Conservation (phyloP, 139 green algal genomes). For the Chlamydomonas sp. region DNA sequence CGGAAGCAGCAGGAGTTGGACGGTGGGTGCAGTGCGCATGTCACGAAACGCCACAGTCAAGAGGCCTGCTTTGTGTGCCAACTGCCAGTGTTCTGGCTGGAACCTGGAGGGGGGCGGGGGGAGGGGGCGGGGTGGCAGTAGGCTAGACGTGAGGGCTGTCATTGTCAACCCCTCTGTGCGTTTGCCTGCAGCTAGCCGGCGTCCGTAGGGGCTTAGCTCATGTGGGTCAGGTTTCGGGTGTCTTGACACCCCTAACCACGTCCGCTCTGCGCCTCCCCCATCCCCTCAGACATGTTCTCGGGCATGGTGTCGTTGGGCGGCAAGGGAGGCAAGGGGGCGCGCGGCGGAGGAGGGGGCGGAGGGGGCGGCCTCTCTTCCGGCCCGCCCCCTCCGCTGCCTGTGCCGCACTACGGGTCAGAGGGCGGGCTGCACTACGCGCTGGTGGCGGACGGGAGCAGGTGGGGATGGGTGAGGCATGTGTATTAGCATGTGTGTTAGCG, state of each 20-base stretch:
- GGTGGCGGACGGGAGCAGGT: conserved; percentile 47
- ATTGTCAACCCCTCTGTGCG: not conserved
- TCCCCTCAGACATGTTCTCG: conserved; percentile 16
- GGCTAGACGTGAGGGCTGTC: not conserved
- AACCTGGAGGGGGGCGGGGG: not conserved
- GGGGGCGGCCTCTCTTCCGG: not conserved
- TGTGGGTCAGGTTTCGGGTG: no score
- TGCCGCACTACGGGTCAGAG: conserved; percentile 73
- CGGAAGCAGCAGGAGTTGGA: conserved; percentile 31
- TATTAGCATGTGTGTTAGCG: not conserved
- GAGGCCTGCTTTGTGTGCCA: no score
- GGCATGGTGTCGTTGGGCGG: conserved; percentile 19
- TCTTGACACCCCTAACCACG: not conserved
- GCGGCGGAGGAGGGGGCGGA: not conserved
- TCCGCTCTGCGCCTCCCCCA: not conserved
- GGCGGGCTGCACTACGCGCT: conserved; percentile 69
- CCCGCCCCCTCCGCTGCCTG: conserved; percentile 18
- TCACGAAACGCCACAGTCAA: no score
- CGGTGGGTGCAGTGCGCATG: not conserved
- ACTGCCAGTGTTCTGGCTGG: no score
- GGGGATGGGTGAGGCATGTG: conserved; percentile 24
- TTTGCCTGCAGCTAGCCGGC: no score
- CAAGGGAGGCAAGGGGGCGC: not conserved
- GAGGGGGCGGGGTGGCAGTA: not conserved
- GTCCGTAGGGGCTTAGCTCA: no score